Base-by-base conservation (phyloP, 2,329 filamentous ascomycete species). In the Fusarium sp. region DNA sequence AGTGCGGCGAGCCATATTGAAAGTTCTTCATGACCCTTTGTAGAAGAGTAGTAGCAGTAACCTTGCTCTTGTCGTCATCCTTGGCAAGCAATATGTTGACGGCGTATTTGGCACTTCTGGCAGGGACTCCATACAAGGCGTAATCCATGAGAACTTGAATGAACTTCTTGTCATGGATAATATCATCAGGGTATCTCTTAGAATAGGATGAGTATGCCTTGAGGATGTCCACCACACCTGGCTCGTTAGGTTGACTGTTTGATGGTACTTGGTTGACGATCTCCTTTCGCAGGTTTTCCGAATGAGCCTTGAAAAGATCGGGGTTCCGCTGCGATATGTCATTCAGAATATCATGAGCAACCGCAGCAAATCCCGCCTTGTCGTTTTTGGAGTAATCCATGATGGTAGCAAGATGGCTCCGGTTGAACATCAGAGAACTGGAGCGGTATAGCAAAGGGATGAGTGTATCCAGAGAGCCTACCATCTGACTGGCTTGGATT, bases 171-270 rank as follows among this genome's bases (percentile, higher is more conserved):
- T 97, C 92, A 62, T 89, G 88, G 1, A 93, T 92, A 54, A 99
- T 88, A 63, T 98, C 95, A 13, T 90, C 86, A 0, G 95, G 91
- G 72, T 97, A 95, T 73, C 91, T 94, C 75, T 91, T 91, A 2
- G 95, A 93, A 78, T 97, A 99, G 3, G 92, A 94, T 11, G 95
- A 92, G 77, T 96, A 98, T 4, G 97, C 95, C 78, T 97, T 98
- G 61, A 99, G 85, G 3, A 95, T 95, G 74, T 98, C 93, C 14
- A 96, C 93, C n/a, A 93, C 91, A 5, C 88, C 86, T 2, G 88
- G 79, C 54, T 95, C 92, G 66, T 95, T 95, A 3, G 86, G 77
- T 53, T 87, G 88, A 18, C 84, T 88, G 20, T 88, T 85, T 6
- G 88, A 90, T 1, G 96, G 96, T 2, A 93, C 92, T 74, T 95